Conservation (phyloP, 345 rosid genomes). For the Ailanthus altissimus region DNA sequence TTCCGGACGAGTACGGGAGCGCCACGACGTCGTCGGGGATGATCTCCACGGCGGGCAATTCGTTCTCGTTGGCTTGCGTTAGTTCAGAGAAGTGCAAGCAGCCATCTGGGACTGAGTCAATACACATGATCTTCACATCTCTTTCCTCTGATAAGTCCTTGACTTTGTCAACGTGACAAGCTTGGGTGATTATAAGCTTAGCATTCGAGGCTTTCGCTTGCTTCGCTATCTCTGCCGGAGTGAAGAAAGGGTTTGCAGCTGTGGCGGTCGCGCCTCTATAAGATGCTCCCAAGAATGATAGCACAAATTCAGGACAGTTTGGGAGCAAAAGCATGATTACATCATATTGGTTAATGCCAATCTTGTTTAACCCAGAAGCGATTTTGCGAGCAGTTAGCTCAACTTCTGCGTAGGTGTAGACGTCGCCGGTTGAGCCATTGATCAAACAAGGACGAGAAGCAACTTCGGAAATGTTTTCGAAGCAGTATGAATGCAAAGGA, state of each 20-base stretch:
- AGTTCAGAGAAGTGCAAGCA: slow-evolving; percentile 70
- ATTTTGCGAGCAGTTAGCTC: slow-evolving; percentile 58
- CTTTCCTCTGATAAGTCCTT: slow-evolving; percentile 37
- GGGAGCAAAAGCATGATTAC: slow-evolving; percentile 79
- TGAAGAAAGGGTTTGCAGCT: slow-evolving; percentile 81
- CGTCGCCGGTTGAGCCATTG: slow-evolving; percentile 61
- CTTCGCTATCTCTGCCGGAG: slow-evolving; percentile 68
- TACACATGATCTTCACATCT: slow-evolving; percentile 37
- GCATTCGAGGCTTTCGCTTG: slow-evolving; percentile 63
- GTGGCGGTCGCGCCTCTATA: slow-evolving; percentile 64
- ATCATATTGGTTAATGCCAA: slow-evolving; percentile 60
- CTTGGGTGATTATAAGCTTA: slow-evolving; percentile 61
- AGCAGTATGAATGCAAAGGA: slow-evolving; percentile 67
- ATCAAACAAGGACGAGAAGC: slow-evolving; percentile 64
- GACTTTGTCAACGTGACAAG: slow-evolving; percentile 55
- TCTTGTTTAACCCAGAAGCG: slow-evolving; percentile 53
- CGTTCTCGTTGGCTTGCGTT: slow-evolving; percentile 43
- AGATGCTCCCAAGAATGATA: slow-evolving; percentile 78
- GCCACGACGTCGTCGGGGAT: slow-evolving; percentile 74
- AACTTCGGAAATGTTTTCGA: slow-evolving; percentile 50
- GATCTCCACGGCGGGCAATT: slow-evolving; percentile 40
- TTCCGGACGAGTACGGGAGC: slow-evolving; percentile 91
- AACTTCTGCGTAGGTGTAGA: slow-evolving; percentile 70
- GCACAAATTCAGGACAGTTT: slow-evolving; percentile 69
- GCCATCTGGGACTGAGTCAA: slow-evolving; percentile 47